Evolutionary conservation across 129 eudicot species (phyloP), one percentile per base, ranked within the genome.

Genomic region (Flaveria ramosissima): DNA sequence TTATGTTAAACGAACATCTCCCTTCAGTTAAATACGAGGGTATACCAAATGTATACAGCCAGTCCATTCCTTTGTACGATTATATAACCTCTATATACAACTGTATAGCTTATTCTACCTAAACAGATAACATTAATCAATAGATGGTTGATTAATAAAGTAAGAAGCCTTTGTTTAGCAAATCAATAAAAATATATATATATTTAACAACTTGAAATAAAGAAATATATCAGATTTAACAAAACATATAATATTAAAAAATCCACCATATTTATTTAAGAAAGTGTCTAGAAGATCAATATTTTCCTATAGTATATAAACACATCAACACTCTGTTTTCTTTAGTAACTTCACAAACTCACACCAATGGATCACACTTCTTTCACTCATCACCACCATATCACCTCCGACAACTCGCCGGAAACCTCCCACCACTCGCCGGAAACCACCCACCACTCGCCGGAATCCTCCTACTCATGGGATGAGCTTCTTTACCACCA

Each of bases 391-490:
- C 26, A 52, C 2, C 43, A 56, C 14, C 19, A 36, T n/a, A 73
- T 78, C 11, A 41, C 72, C 10, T 19, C 75, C 43, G 77, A 82
- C 9, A 52, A 77, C 79, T 30, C 39, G 39, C 39, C 39, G 39
- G 39, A 30, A 30, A 1, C 39, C 39, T 30, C 39, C 39, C 39
- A 30, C 39, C 39, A 36, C 41, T 36, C 39, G 39, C 39, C 39
- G 39, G 39, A 32, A 32, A 32, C 39, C 39, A 2, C 15, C 51
- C 14, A 46, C 3, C 14, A 46, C 51, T 82, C 94, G 5, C 79
- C 87, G 12, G 85, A 84, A 71, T 87, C 88, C 8, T 85, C 89
- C 1, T 80, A 72, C 27, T 79, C 85, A 1, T 89, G 89, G 91
- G 82, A 87, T 45, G 89, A 83, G 13, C 76, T 78, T 16, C 72